phyloP scores from a whole-genome alignment of 495 filamentous ascomycete species.

The Tetracladium marchalianum region DNA sequence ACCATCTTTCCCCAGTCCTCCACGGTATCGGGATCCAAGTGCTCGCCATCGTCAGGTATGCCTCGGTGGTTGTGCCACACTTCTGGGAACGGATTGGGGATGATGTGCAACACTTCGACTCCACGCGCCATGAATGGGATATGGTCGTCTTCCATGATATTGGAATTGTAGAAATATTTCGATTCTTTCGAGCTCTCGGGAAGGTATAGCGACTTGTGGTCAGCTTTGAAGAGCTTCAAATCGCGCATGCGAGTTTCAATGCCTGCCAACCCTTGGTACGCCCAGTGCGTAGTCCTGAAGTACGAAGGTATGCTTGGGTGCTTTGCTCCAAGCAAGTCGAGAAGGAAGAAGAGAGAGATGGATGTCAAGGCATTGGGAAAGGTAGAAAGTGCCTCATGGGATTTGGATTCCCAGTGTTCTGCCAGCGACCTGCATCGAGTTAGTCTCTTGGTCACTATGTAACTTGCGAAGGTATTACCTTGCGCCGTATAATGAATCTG shows the following conservation, averaged over 20 bases:
- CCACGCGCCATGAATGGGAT: conserved; percentile 77
- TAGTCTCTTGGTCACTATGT: background rate
- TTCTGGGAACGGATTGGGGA: conserved; percentile 68
- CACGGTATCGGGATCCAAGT: conserved; percentile 74
- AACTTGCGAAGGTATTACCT: conserved; percentile 34
- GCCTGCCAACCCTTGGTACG: conserved; percentile 60
- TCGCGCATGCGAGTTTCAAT: conserved; percentile 63
- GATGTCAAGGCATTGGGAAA: conserved; percentile 63
- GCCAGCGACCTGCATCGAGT: conserved; percentile 49
- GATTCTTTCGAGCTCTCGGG: conserved; percentile 43
- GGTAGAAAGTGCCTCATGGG: conserved; percentile 58
- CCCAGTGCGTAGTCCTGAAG: conserved; percentile 88
- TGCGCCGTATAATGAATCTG: conserved; percentile 81
- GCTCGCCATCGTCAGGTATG: conserved; percentile 72
- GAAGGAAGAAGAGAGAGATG: conserved; percentile 84
- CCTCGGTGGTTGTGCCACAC: conserved; percentile 64
- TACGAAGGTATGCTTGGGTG: conserved; percentile 67
- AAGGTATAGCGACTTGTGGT: conserved; percentile 26
- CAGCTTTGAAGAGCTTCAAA: conserved; percentile 9
- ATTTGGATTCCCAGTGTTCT: conserved; percentile 56
- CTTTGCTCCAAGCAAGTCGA: conserved; percentile 74
- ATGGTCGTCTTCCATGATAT: conserved; percentile 73
- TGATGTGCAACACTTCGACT: conserved; percentile 81
- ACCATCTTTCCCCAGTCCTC: conserved; percentile 80
- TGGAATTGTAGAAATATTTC: conserved; percentile 31